Evolutionary conservation across 2,329 filamentous ascomycete genomes (phyloP).

Genomic region (Purpureocillium takamizusanense): DNA sequence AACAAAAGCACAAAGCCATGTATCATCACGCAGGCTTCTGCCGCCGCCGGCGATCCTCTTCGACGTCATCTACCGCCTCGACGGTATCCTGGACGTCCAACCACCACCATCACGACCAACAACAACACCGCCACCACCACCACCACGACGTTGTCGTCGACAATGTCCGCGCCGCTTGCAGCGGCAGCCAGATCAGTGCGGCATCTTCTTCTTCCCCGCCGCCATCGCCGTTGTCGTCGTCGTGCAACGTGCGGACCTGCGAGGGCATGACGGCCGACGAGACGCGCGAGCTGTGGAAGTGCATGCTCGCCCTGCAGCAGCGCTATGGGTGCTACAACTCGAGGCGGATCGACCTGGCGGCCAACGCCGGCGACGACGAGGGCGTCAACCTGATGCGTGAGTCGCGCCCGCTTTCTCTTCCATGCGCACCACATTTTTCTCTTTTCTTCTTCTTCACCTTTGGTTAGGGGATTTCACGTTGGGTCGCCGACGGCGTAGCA

Average conservation of each 20-base stretch:
- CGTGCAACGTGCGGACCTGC: conserved; percentile 18
- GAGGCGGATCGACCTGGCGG: conserved; percentile 36
- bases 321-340: conserved; percentile 40
- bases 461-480: no score
- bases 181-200: conserved; percentile 9
- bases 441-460: not conserved
- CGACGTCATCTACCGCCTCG: conserved; percentile 3
- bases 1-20: no score
- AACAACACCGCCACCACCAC: no score
- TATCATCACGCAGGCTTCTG: not conserved
- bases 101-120: not conserved
- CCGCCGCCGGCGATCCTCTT: conserved; percentile 1
- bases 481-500: no score
- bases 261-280: conserved; percentile 25
- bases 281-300: conserved; percentile 33
- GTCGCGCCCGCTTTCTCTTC: no score
- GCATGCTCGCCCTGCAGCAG: conserved; percentile 39
- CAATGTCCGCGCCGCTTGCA: conserved; percentile 1
- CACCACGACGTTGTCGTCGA: not conserved
- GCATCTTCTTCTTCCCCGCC: conserved; percentile 6
- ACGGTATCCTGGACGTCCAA: not conserved
- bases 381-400: conserved; percentile 34
- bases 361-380: conserved; percentile 30
- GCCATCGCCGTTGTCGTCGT: conserved; percentile 9
- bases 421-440: no score